Percentiles rank a stretch among this genome's conserved stretches.
phyloP scores from a whole-genome alignment of 2,329 filamentous ascomycete species.

The Trichoderma asperellum region DNA sequence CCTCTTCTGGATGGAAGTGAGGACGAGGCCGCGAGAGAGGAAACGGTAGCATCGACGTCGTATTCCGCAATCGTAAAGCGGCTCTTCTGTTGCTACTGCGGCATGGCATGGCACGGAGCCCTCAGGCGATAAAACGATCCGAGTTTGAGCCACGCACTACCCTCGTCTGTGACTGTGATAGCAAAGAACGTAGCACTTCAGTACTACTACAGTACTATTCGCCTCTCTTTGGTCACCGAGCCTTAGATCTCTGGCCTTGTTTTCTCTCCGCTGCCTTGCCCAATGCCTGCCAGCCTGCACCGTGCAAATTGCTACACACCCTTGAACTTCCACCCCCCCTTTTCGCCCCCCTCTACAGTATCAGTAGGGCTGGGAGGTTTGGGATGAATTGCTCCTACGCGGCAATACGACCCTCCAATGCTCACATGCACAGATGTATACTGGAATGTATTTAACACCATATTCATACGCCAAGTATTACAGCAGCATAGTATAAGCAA shows the following conservation, averaged over 20 bases:
- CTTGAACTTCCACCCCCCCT: background rate
- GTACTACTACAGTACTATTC: background rate
- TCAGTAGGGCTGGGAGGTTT: conserved; percentile 1
- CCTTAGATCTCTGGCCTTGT: background rate
- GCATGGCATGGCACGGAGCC: background rate
- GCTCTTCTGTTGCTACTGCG: background rate
- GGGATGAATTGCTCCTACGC: background rate
- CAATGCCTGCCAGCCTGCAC: background rate
- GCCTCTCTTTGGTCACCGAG: conserved; percentile 14
- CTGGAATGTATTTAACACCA: background rate
- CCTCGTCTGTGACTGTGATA: background rate
- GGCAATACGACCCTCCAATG: background rate
- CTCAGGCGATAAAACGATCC: conserved; percentile 1
- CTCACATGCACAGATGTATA: background rate
- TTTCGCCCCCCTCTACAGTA: background rate
- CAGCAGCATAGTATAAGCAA: background rate
- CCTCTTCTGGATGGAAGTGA: background rate
- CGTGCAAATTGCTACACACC: background rate
- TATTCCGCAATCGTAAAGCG: background rate
- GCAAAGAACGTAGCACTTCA: background rate
- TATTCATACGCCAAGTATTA: background rate
- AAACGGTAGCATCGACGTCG: background rate
- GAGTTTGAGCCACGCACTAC: conserved; percentile 2
- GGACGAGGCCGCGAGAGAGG: background rate
- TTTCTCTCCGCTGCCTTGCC: background rate